These are phyloP conservation scores for Emmonsiellopsis sp. DNA, from an alignment of 2,329 filamentous ascomycete species.

Conservation along the genomic window DNA sequence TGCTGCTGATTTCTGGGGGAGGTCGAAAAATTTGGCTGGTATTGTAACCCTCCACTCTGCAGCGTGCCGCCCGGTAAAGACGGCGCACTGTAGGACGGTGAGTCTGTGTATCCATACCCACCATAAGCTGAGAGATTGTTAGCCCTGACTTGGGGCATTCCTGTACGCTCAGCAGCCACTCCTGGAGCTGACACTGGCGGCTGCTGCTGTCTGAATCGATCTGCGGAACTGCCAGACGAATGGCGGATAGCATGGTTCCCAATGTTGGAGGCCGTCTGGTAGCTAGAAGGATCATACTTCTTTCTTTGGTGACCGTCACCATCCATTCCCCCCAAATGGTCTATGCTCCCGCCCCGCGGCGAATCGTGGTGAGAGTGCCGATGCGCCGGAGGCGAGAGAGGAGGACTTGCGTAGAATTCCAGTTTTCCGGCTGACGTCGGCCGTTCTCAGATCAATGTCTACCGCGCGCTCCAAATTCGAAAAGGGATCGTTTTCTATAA, in stretches of 20 bases:
- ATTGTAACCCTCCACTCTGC: conserved; percentile 49
- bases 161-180: conserved; percentile 18
- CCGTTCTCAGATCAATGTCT: neutral
- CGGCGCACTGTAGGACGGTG: conserved; percentile 48
- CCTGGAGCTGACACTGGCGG: conserved; percentile 24
- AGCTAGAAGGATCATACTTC: conserved; percentile 63
- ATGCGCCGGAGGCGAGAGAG: conserved; percentile 58
- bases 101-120: conserved; percentile 49
- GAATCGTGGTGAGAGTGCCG: conserved; percentile 48
- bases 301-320: conserved; percentile 63
- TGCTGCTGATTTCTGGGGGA: conserved; percentile 33
- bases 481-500: neutral
- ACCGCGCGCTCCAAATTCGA: neutral
- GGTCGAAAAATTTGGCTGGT: conserved; percentile 59
- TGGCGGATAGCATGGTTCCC: conserved; percentile 45
- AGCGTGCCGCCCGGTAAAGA: conserved; percentile 37
- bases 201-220: conserved; percentile 27
- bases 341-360: conserved; percentile 46
- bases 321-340: conserved; percentile 63
- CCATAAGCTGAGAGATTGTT: conserved; percentile 30
- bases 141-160: conserved; percentile 27
- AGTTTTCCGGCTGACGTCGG: conserved; percentile 44
- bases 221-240: conserved; percentile 41
- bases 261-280: conserved; percentile 39
- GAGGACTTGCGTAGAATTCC: conserved; percentile 54